Base-by-base conservation (phyloP, 306 rosid species). In the Citrullus amarus region DNA sequence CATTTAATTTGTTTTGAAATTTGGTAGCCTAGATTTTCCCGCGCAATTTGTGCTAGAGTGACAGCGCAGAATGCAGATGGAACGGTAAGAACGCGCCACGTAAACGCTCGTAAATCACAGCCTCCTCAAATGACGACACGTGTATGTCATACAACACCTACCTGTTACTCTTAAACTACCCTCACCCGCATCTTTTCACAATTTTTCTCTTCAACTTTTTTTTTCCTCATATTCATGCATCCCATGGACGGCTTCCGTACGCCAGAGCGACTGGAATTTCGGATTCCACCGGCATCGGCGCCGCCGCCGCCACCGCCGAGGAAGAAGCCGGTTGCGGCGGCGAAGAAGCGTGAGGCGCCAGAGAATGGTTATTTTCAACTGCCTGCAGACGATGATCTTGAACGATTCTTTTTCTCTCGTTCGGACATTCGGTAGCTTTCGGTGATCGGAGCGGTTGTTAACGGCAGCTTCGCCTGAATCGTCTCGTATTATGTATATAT, bases 331-430 rank as follows among this genome's bases (percentile, higher is more conserved):
- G 75, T 77, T 65, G 77, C 76, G 0, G 34, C 17, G 39, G 79
- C 76, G 20, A 87, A 81, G 79, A 86, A 78, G 80, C 56, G 78
- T 50, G 82, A 32, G 0, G 46, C 68, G 2, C 91, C 93, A 0
- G 82, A 82, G 70, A 83, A 82, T 25, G 97, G 92, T 0, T 90
- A 86, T 57, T 92, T 92, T 59, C 70, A 84, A 3, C 82, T 90
- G 0, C 92, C 92, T 15, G n/a, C 93, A 11, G 56, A 69, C n/a
- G 88, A 92, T 58, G 88, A 92, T 58, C 85, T 90, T 0, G 86
- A 90, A 15, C 30, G 63, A 32, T 77, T 90, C 77, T 90, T 92
- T 63, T 82, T 81, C 9, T 3, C 17, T 60, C 58, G 58, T 61
- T 59, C 50, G 6, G 6, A 36, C 50, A 2, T 16, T 48, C 13